phyloP scores from a whole-genome alignment of 1,139 yeast species.

The Chernovozyma aurita region DNA sequence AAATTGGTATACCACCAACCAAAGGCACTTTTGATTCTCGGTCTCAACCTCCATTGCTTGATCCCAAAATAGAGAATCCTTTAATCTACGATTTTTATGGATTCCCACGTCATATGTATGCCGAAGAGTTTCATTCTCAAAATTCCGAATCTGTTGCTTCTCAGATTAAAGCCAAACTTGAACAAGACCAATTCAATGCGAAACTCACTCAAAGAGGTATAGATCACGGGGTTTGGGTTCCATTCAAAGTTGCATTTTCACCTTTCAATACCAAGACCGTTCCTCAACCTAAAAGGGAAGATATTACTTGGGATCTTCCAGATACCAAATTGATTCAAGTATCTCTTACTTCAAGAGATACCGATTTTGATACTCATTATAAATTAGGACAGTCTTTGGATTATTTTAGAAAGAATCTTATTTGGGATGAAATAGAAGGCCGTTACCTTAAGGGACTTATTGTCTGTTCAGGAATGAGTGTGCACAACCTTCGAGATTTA shows the following conservation, averaged over 20 bases:
- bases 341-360: conserved; percentile 49
- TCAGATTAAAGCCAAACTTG: conserved; percentile 39
- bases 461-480: conserved; percentile 73
- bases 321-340: conserved; percentile 49
- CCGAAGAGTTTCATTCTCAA: conserved; percentile 53
- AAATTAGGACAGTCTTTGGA: conserved; percentile 54
- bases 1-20: conserved; percentile 41
- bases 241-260: conserved; percentile 67
- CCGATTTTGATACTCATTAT: conserved; percentile 44
- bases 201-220: conserved; percentile 52
- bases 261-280: conserved; percentile 25
- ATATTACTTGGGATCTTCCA: conserved; percentile 46
- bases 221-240: conserved; percentile 85
- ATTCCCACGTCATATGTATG: conserved; percentile 61
- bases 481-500: conserved; percentile 64
- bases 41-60: not conserved
- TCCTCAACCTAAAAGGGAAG: conserved; percentile 11
- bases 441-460: conserved; percentile 41
- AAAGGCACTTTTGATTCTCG: not conserved
- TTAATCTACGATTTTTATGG: conserved; percentile 72
- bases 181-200: conserved; percentile 39
- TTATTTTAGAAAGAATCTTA: conserved; percentile 42
- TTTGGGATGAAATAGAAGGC: conserved; percentile 27
- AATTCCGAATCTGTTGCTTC: conserved; percentile 40
- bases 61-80: conserved; percentile 18